phyloP scores from a whole-genome alignment of 1,139 yeast species.

The Pichia cactophila region DNA sequence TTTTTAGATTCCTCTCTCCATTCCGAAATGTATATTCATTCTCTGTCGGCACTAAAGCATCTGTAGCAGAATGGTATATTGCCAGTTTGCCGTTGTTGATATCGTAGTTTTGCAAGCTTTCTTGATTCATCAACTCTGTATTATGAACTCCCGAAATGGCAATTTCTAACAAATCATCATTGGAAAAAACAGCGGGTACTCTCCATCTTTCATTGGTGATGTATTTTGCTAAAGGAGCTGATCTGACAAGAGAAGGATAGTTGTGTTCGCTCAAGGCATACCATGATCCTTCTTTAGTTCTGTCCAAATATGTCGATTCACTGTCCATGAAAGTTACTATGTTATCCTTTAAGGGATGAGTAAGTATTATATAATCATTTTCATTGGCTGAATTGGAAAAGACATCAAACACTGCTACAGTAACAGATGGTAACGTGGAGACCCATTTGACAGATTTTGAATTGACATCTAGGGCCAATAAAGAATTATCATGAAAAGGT shows the following conservation, averaged over 20 bases:
- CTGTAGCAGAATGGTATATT: conserved; percentile 23
- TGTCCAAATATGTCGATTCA: conserved; percentile 53
- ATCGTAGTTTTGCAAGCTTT: conserved; percentile 1
- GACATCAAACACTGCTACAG: conserved; percentile 69
- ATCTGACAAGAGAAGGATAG: conserved; percentile 73
- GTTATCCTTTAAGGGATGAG: conserved; percentile 46
- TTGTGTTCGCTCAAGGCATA: conserved; percentile 73
- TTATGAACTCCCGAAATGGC: conserved; percentile 31
- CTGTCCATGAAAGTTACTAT: conserved; percentile 4
- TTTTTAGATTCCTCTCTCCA: background rate
- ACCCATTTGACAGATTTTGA: conserved; percentile 77
- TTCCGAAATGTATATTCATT: background rate
- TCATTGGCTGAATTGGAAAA: conserved; percentile 32
- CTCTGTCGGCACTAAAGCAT: background rate
- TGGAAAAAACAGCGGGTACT: conserved; percentile 29
- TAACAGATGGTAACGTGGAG: conserved; percentile 54
- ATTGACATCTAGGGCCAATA: conserved; percentile 57
- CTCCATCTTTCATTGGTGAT: conserved; percentile 41
- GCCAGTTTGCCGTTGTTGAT: conserved; percentile 15
- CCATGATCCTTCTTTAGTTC: conserved; percentile 67
- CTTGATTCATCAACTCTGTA: conserved; percentile 14
- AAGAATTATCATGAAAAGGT: conserved; percentile 72
- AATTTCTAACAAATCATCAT: conserved; percentile 26
- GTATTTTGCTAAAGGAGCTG: conserved; percentile 66
- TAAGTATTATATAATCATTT: conserved; percentile 39